Conservation (phyloP, 306 rosid species). For the Ormosia semicastrata region DNA sequence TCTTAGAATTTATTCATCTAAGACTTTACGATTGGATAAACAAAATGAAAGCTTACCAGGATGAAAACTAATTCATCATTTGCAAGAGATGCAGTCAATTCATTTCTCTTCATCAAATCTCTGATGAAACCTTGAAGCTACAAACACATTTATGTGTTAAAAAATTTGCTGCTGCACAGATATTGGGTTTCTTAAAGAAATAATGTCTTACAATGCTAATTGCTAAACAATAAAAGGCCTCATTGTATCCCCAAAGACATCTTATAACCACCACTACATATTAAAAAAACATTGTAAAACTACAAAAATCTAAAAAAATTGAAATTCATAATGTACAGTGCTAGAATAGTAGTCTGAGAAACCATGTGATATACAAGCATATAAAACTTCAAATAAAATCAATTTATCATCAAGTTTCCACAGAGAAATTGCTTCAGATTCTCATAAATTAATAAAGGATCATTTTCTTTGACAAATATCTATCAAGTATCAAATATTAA, state of each 20-base stretch:
- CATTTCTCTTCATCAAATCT: conserved; percentile 63
- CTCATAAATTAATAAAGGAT: not conserved
- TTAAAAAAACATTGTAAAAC: not conserved
- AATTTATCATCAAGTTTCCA: not conserved
- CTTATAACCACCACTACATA: not conserved
- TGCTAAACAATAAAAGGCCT: conserved; percentile 6
- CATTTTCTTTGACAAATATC: not conserved
- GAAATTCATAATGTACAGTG: not conserved
- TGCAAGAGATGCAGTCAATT: conserved; percentile 57
- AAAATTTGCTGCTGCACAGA: not conserved
- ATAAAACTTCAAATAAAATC: conserved; percentile 12
- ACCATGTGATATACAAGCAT: not conserved
- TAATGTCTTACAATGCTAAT: not conserved
- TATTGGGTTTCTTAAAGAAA: not conserved
- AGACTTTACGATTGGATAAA: not conserved
- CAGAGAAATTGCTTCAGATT: conserved; percentile 11
- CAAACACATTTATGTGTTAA: conserved; percentile 14
- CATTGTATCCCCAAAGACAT: not conserved
- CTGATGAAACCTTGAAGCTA: conserved; percentile 78
- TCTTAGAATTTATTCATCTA: not conserved
- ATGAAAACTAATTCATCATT: conserved; percentile 71
- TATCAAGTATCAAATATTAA: conserved; percentile 8
- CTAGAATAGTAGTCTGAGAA: conserved; percentile 3
- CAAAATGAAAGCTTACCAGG: conserved; percentile 50
- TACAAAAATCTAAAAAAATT: not conserved